These are phyloP conservation scores for Ustilaginoidea virens DNA, from an alignment of 2,329 filamentous ascomycete genomes.

Conservation along the genomic window DNA sequence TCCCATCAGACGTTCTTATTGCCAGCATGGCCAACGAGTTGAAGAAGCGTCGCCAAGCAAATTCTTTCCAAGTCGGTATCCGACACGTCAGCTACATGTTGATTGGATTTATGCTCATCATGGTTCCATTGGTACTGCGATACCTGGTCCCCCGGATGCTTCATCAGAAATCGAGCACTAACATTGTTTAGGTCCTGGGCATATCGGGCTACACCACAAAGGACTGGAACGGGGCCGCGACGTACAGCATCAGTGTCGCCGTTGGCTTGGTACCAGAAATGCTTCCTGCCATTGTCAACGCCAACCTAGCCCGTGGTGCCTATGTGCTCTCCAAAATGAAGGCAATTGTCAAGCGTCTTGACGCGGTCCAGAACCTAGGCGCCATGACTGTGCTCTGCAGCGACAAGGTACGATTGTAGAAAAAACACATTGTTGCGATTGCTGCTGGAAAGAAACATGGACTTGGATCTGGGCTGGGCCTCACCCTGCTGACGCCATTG, in stretches of 20 bases:
- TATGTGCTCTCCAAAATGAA: conserved; percentile 16
- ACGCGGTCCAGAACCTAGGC: conserved; percentile 15
- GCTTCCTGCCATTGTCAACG: conserved; percentile 15
- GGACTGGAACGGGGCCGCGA: conserved; percentile 12
- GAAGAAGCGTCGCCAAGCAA: conserved; percentile 9
- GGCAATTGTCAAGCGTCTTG: conserved; percentile 19
- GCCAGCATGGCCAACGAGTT: conserved; percentile 13
- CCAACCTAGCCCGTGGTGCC: conserved; percentile 13
- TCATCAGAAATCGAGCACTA: too few species aligned
- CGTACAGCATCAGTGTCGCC: conserved; percentile 15
- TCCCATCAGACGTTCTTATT: conserved; percentile 11
- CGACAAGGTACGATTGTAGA: conserved; percentile 10
- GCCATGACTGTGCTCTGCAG: conserved; percentile 16
- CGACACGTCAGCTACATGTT: conserved; percentile 15
- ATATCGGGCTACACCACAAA: conserved; percentile 12
- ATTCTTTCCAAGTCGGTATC: conserved; percentile 14
- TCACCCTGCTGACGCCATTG: background rate
- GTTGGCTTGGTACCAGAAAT: conserved; percentile 15
- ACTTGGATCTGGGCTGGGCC: background rate
- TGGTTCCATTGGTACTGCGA: conserved; percentile 15
- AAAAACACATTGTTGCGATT: too few species aligned
- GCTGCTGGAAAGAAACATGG: background rate
- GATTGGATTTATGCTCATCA: conserved; percentile 14
- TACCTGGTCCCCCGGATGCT: background rate
- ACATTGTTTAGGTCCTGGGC: conserved; percentile 11